Evolutionary conservation across 1,284 basidiomycete species (phyloP).

Genomic region (Moesziomyces antarcticus): DNA sequence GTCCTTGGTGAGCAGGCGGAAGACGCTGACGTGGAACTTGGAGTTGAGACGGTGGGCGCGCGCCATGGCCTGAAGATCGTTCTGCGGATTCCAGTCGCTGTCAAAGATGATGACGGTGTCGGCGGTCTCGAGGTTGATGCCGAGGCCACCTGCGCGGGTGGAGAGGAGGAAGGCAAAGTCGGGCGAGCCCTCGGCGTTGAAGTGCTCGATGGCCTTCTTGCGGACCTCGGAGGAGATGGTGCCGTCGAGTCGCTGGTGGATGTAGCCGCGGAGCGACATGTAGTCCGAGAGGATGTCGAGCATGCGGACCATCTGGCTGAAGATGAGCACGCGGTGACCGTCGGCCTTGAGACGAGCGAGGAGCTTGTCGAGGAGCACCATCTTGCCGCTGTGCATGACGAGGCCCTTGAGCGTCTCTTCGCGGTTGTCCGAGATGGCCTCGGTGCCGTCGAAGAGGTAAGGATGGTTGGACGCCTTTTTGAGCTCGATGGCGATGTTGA

Average conservation of each 20-base stretch:
- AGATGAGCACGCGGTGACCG: conserved; percentile 70
- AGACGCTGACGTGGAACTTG: conserved; percentile 97
- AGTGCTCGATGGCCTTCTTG: conserved; percentile 84
- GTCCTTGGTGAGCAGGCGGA: conserved; percentile 96
- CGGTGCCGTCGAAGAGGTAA: conserved; percentile 96
- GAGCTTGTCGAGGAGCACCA: conserved; percentile 71
- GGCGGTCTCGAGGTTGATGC: conserved; percentile 77
- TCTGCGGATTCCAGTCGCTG: conserved; percentile 88
- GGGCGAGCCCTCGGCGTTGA: conserved; percentile 79
- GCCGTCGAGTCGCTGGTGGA: conserved; percentile 82
- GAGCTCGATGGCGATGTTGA: conserved; percentile 68
- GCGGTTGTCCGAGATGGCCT: conserved; percentile 77
- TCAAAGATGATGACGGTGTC: conserved; percentile 99
- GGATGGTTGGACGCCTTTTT: conserved; percentile 80
- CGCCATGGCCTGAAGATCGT: conserved; percentile 99
- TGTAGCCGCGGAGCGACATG: conserved; percentile 87
- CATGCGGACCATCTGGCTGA: conserved; percentile 98
- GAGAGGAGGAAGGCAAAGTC: conserved; percentile 71
- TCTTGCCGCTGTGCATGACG: conserved; percentile 71
- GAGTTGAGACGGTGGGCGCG: conserved; percentile 73
- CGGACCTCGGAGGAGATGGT: conserved; percentile 80
- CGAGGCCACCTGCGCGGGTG: conserved; percentile 66
- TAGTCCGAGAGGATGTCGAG: conserved; percentile 98
- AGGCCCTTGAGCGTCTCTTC: conserved; percentile 76
- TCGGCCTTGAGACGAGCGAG: conserved; percentile 69